Evolutionary conservation across 2,329 filamentous ascomycete species (phyloP), one percentile per base, ranked within the genome.

Genomic region (Paraphoma chrysanthemicola): DNA sequence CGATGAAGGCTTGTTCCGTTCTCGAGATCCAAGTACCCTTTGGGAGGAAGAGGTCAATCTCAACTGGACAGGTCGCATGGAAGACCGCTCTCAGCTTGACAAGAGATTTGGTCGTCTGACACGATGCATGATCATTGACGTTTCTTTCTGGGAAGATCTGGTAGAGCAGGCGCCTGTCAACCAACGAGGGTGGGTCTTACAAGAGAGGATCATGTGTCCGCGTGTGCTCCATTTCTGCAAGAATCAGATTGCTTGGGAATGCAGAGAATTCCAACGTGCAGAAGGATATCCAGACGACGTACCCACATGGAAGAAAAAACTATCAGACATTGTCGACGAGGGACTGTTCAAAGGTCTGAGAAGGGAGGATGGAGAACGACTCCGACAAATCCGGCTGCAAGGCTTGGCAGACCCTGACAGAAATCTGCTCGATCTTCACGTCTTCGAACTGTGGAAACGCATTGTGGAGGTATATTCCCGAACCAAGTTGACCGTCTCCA

Each of bases 201-300:
- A 71, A 43, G 68, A 71, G 36, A 50, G 68, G 2, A 43, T 71
- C 2, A 30, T 71, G 41, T 48, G 63, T 7, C 63, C 63, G 1
- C 53, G 68, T 6, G 58, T 71, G 0, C 1, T 70, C 0, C 63
- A 70, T n/a, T 71, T 69, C 39, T 63, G 61, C 31, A 31, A 43
- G 4, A 39, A 63, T 16, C 60, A 68, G 39, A 31, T 70, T 5
- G 60, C 51, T 0, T 70, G 68, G 68, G 67, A 71, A 18, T 71
- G 68, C 8, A 33, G 23, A 10, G 44, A 60, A 18, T 59, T 56
- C 2, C 18, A 58, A 10, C 42, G 31, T 7, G 44, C 56, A 4
- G 64, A 68, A 31, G 28, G 47, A 3, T 48, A 58, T 28, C 48
- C 12, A 7, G 53, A 49, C 42, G 41, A 11, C 4, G 48, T 18